Percentiles rank a stretch among this genome's conserved stretches.
Evolutionary conservation across 2,329 filamentous ascomycete genomes (phyloP).

Genomic region (Teratosphaeria zuluensis): DNA sequence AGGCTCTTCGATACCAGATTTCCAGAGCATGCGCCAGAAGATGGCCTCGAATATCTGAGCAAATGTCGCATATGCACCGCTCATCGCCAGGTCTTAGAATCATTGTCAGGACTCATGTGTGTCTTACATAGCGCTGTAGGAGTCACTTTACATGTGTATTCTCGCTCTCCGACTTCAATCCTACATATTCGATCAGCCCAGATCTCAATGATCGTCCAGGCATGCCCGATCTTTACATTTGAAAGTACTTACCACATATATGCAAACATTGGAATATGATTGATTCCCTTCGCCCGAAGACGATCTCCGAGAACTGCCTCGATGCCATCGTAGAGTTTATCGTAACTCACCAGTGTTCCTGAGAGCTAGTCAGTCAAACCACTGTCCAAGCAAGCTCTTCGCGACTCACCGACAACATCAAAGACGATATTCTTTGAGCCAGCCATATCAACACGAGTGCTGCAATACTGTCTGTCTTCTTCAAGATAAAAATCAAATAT

Average conservation of each 20-base stretch:
- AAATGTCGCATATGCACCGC: conserved; percentile 34
- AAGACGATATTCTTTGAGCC: conserved; percentile 19
- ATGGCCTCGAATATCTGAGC: conserved; percentile 32
- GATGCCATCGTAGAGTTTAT: conserved; percentile 34
- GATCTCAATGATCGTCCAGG: too few species aligned
- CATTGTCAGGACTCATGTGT: too few species aligned
- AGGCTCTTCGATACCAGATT: conserved; percentile 35
- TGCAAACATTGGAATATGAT: conserved; percentile 32
- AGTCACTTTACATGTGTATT: neutral
- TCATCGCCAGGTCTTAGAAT: conserved; percentile 6
- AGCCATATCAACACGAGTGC: neutral
- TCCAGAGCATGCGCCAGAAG: conserved; percentile 41
- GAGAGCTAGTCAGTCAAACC: neutral
- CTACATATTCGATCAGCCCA: conserved; percentile 30
- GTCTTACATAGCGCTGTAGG: too few species aligned
- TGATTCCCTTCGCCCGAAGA: conserved; percentile 31
- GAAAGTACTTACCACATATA: conserved; percentile 39
- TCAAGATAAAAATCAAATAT: neutral
- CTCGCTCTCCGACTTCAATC: neutral
- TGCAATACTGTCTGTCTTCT: neutral
- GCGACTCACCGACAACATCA: conserved; percentile 34
- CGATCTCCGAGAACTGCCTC: conserved; percentile 32
- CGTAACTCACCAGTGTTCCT: conserved; percentile 36
- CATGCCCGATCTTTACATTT: conserved; percentile 14
- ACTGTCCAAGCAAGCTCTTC: neutral